Evolutionary conservation across 2,329 filamentous ascomycete species (phyloP).

Genomic region (Cercospora sojina): DNA sequence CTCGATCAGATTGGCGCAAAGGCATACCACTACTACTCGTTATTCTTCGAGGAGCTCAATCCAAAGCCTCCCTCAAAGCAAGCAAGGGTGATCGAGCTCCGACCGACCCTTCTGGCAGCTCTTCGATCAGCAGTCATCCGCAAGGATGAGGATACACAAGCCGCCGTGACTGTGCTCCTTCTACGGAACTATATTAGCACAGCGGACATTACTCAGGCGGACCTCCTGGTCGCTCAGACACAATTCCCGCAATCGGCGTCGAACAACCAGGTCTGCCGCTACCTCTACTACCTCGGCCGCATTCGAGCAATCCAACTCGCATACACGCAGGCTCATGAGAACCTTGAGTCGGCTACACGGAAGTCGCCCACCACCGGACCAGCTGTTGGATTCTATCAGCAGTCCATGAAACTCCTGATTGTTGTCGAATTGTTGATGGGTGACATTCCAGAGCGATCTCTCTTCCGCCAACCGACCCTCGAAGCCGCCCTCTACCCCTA

Average conservation of each 20-base stretch:
- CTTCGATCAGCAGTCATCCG: constrained; percentile 92
- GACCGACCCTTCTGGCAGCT: constrained; percentile 80
- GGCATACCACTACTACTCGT: constrained; percentile 95
- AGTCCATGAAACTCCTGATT: constrained; percentile 91
- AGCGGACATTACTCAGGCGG: constrained; percentile 94
- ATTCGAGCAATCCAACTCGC: constrained; percentile 94
- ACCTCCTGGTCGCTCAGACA: constrained; percentile 92
- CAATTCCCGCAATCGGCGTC: constrained; percentile 91
- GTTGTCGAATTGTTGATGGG: constrained; percentile 98
- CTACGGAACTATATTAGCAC: constrained; percentile 95
- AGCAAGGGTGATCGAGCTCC: constrained; percentile 81
- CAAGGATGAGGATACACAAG: constrained; percentile 96
- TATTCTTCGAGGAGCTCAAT: constrained; percentile 89
- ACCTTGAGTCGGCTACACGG: constrained; percentile 86
- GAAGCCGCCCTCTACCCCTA: constrained; percentile 89
- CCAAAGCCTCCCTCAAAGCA: constrained; percentile 85
- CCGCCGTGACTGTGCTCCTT: constrained; percentile 89
- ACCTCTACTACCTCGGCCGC: constrained; percentile 94
- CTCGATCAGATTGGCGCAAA: constrained; percentile 91
- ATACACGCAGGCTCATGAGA: constrained; percentile 95
- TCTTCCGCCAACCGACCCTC: constrained; percentile 85
- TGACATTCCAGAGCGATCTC: constrained; percentile 91
- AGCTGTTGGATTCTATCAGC: constrained; percentile 92
- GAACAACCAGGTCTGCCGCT: constrained; percentile 97
- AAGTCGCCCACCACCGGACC: constrained; percentile 90